Base-by-base conservation (phyloP, 352 stramenopile species). In the Phytophthora melonis region DNA sequence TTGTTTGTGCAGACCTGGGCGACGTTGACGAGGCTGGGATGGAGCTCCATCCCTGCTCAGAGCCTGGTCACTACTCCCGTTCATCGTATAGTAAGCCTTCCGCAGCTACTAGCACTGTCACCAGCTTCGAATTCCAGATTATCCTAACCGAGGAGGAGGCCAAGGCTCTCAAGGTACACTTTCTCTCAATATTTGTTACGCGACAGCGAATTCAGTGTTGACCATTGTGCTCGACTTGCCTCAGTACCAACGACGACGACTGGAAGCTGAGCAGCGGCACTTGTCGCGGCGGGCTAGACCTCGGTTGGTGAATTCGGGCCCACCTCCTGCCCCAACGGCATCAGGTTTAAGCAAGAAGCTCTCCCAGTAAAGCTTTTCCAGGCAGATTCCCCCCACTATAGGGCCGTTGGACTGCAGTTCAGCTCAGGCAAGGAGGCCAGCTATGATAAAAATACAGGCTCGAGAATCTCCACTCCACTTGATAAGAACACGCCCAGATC, bases 191-290 rank as follows among this genome's bases (percentile, higher is more conserved):
- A 18, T 5, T 11, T 57, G 14, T 32, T 32, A 8, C 34, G 11
- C 3, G 8, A 41, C 9, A 41, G 34, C 34, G 13, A 5, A 10
- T 10, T 41, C 2, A 3, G 34, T 14, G 16, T 41, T 41, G 34
- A 41, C 34, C 34, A 41, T 4, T 41, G 34, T 41, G 34, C 13
- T 41, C 9, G 4, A 32, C 3, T 0, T 53, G 27, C 25, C 16
- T 19, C 16, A 30, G 84, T 89, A 82, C 60, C 82, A 92, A 63
- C 75, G 82, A 10, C 70, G 84, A 0, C 77, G 82, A 13, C 66
- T 92, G 3, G 74, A 90, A 62, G 82, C 84, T 13, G 84, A 92
- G 64, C 84, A 87, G 47, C 75, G 77, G 66, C 84, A 90, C 66
- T 74, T 90, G 32, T 64, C 72, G 58, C 72, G 84, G 13, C 77